A percentile compares a stretch with the other conserved stretches of the same genome.
Evolutionary conservation across 2,329 filamentous ascomycete species (phyloP).

Genomic region (Scedosporium boydii): DNA sequence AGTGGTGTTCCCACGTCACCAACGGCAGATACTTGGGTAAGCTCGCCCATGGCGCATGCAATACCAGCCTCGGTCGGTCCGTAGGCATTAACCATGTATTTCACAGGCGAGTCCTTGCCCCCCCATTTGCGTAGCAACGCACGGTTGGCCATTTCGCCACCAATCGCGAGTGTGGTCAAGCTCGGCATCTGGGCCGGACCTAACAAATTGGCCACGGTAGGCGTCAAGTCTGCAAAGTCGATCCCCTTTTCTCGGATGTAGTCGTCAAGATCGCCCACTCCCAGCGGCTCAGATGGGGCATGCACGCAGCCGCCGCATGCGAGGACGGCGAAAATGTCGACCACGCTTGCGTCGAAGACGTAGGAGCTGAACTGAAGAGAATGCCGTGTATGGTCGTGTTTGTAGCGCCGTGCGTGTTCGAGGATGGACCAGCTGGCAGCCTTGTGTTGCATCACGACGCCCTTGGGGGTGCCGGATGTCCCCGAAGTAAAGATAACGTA

Average conservation of each 20-base stretch:
- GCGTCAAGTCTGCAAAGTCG: conserved; percentile 9
- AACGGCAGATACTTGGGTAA: background rate
- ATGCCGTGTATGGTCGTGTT: too few species aligned
- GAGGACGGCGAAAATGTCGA: conserved; percentile 7
- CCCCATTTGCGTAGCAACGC: conserved; percentile 10
- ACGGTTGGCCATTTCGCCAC: conserved; percentile 22
- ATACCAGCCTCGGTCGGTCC: conserved; percentile 31
- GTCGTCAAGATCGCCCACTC: conserved; percentile 5
- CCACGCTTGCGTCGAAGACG: conserved; percentile 11
- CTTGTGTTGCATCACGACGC: background rate
- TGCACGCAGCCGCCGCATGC: conserved; percentile 10
- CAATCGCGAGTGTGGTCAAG: conserved; percentile 13
- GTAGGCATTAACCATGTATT: conserved; percentile 23
- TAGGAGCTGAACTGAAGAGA: conserved; percentile 11
- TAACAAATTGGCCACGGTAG: conserved; percentile 9
- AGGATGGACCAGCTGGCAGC: background rate
- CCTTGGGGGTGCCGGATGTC: background rate
- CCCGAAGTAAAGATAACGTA: background rate
- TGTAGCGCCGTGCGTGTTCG: too few species aligned
- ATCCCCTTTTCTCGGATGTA: conserved; percentile 5
- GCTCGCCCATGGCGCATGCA: conserved; percentile 7
- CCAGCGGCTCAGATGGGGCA: conserved; percentile 11
- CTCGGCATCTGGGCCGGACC: conserved; percentile 8
- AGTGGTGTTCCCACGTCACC: conserved; percentile 7
- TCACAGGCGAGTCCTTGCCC: conserved; percentile 18